Evolutionary conservation across 208 protist genomes (phyloP), one percentile per base, ranked within the genome.

Genomic region (Crithidia thermophila): DNA sequence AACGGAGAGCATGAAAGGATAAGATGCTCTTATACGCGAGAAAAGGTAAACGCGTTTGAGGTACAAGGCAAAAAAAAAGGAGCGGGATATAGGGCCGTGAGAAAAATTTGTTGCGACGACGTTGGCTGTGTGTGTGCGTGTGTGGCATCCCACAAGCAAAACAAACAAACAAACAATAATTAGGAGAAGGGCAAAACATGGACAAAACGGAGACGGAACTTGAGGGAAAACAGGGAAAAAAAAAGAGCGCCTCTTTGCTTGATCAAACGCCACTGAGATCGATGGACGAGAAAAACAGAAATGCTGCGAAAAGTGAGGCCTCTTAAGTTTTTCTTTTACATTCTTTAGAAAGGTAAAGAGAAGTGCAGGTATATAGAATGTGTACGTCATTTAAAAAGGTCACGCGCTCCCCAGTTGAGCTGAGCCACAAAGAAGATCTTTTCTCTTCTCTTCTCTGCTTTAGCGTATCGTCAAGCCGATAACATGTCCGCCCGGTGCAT

Each of bases 161-260:
- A 37, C 18, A n/a, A 31, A 40, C 11, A 61, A 21, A 52, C n/a
- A 40, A 23, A 36, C 23, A n/a, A 39, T 21, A 39, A 72, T 3
- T 45, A 31, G 37, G 6, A 7, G 21, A 58, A 33, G 16, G 43
- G 50, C n/a, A 46, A 25, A 68, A 62, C 0, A 62, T 28, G 52
- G 30, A 61, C 6, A 43, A n/a, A 33, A 30, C 25, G 31, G 21
- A 11, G 46, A 52, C 18, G 11, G 46, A 52, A 52, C n/a, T n/a
- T n/a, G n/a, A n/a, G n/a, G n/a, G n/a, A n/a, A n/a, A n/a, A n/a
- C n/a, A 52, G 23, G 46, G 4, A 11, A 16, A 23, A 23, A 52
- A 16, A 52, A 28, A 52, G 46, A 52, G 46, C 11, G 46, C 46
- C 10, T 43, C 16, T 43, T 16, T 16, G 39, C 16, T 10, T 43